Conservation (phyloP, 306 rosid genomes). For the Rubus idaeus region DNA sequence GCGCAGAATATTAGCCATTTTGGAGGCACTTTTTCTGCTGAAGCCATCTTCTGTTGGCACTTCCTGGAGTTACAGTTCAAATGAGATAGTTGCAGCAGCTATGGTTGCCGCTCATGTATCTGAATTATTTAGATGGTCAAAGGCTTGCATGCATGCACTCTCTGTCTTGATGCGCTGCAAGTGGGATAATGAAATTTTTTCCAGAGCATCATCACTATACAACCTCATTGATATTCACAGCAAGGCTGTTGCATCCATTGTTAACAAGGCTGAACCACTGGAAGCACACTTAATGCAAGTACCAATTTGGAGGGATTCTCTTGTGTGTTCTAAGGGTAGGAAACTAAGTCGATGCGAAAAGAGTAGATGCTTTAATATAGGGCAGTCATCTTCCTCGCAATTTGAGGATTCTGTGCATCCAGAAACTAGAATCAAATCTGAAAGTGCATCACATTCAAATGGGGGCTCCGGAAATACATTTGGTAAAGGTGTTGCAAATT, state of each 20-base stretch:
- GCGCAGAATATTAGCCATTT: slow-evolving; percentile 80
- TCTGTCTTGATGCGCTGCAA: slow-evolving; percentile 87
- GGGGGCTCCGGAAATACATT: slow-evolving; percentile 48
- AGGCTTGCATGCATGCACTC: slow-evolving; percentile 97
- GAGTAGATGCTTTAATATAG: slow-evolving; percentile 45
- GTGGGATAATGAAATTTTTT: slow-evolving; percentile 83
- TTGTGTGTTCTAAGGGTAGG: slow-evolving; percentile 37
- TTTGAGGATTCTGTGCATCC: slow-evolving; percentile 39
- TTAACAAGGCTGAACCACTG: slow-evolving; percentile 84
- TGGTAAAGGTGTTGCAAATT: slow-evolving; percentile 63
- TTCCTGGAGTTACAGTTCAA: slow-evolving; percentile 97
- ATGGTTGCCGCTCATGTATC: slow-evolving; percentile 99
- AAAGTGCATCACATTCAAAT: slow-evolving; percentile 41
- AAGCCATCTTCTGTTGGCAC: slow-evolving; percentile 97
- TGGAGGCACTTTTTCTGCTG: slow-evolving; percentile 87
- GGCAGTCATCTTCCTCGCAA: slow-evolving; percentile 45
- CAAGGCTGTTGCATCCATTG: slow-evolving; percentile 87
- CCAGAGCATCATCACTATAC: slow-evolving; percentile 87
- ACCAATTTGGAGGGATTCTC: slow-evolving; percentile 62
- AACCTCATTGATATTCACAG: slow-evolving; percentile 92
- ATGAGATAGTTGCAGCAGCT: slow-evolving; percentile 99
- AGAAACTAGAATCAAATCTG: slow-evolving; percentile 39
- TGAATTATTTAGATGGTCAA: slow-evolving; percentile 85
- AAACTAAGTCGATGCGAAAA: slow-evolving; percentile 49
- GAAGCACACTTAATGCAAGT: slow-evolving; percentile 71